Evolutionary conservation across 306 rosid genomes (phyloP).

Genomic region (Medicago ruthenica): DNA sequence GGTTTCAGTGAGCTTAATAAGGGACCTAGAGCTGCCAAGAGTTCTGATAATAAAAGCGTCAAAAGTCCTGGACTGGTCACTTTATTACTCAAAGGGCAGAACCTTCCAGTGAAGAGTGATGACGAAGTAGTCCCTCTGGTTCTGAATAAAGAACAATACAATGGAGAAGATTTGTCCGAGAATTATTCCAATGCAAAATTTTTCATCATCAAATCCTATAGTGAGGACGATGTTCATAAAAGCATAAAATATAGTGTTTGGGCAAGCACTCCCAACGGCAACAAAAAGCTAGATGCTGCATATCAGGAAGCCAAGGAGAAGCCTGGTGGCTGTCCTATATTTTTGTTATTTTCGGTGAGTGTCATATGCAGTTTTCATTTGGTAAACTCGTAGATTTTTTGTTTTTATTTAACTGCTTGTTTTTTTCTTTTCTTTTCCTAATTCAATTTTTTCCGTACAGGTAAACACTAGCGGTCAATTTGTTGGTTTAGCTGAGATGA

Average conservation of each 20-base stretch:
- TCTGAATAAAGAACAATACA: constrained; percentile 49
- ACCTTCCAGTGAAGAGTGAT: constrained; percentile 46
- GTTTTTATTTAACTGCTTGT: constrained; percentile 9
- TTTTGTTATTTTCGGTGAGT: constrained; percentile 61
- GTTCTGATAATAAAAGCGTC: constrained; percentile 32
- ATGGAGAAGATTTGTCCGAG: constrained; percentile 48
- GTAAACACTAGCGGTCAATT: constrained; percentile 66
- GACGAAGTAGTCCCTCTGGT: constrained; percentile 37
- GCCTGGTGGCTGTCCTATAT: constrained; percentile 54
- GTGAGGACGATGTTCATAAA: constrained; percentile 66
- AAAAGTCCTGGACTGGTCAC: constrained; percentile 47
- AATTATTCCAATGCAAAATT: constrained; percentile 51
- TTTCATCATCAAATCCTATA: constrained; percentile 61
- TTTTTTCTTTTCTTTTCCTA: background rate
- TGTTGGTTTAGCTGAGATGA: constrained; percentile 67
- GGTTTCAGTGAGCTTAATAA: constrained; percentile 54
- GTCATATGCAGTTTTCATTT: background rate
- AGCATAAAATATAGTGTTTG: constrained; percentile 62
- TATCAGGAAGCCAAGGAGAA: constrained; percentile 59
- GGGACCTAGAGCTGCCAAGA: constrained; percentile 59
- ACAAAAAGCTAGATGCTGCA: constrained; percentile 53
- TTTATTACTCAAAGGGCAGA: constrained; percentile 51
- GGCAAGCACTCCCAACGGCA: constrained; percentile 68
- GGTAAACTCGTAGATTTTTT: background rate
- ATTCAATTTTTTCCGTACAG: constrained; percentile 32